Percentiles rank a stretch among this genome's conserved stretches.
Evolutionary conservation across 176 grass and related monocot species (phyloP).

Genomic region (Aegilops bicornis): DNA sequence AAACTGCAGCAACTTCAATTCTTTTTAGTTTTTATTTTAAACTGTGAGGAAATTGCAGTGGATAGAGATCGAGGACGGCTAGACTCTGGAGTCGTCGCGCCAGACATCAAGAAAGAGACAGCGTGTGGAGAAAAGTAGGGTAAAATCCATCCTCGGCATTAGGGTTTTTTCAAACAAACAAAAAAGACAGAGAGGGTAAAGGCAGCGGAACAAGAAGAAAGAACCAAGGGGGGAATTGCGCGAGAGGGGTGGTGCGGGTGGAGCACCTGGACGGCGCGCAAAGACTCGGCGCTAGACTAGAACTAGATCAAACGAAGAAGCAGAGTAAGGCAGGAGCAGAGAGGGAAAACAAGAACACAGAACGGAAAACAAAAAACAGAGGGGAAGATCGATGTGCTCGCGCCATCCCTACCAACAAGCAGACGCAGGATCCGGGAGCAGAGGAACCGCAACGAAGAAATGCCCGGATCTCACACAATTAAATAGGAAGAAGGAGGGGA

Average conservation of each 20-base stretch:
- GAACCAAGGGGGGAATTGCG: background rate
- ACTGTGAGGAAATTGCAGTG: background rate
- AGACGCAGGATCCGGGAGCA: background rate
- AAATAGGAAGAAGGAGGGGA: background rate
- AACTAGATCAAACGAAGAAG: background rate
- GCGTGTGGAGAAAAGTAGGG: background rate
- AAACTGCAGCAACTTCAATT: background rate
- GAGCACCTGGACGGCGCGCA: background rate
- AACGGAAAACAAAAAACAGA: background rate
- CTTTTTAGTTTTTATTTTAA: background rate
- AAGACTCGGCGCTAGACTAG: background rate
- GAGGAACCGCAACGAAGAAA: background rate
- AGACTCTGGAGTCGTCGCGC: conserved; percentile 2
- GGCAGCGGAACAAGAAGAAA: background rate
- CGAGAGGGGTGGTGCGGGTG: background rate
- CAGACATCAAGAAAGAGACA: background rate
- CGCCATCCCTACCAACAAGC: background rate
- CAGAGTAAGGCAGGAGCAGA: background rate
- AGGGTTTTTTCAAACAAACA: background rate
- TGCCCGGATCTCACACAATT: background rate
- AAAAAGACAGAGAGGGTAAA: background rate
- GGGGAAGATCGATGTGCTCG: background rate
- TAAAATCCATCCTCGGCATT: background rate
- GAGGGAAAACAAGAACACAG: background rate
- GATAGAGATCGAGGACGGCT: conserved; percentile 13